These are phyloP conservation scores for Magnusiomyces sp. DNA, from an alignment of 1,139 yeast species.

Conservation along the genomic window DNA sequence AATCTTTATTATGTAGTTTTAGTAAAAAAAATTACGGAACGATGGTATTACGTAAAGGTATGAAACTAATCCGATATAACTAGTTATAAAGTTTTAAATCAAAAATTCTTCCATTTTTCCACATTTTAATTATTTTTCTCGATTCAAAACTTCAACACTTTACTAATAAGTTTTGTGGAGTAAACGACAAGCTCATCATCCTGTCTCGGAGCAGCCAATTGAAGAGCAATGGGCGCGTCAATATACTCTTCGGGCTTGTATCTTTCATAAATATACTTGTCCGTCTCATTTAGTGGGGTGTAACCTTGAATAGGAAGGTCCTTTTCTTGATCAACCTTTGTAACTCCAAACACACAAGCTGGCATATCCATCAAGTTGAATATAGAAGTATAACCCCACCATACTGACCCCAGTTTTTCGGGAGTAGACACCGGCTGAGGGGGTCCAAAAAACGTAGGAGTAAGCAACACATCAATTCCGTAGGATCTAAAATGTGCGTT, in stretches of 20 bases:
- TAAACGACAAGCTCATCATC: slow-evolving; percentile 29
- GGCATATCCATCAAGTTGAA: slow-evolving; percentile 46
- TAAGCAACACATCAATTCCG: slow-evolving; percentile 56
- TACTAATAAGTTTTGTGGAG: background rate
- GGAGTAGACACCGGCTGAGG: slow-evolving; percentile 61
- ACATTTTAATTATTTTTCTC: too few relatives aligned
- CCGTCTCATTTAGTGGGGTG: slow-evolving; percentile 27
- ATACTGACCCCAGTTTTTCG: slow-evolving; percentile 28
- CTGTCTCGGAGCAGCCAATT: slow-evolving; percentile 36
- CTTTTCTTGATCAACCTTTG: slow-evolving; percentile 36
- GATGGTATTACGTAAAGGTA: too few relatives aligned
- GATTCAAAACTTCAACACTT: too few relatives aligned
- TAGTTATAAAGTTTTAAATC: too few relatives aligned
- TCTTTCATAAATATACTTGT: slow-evolving; percentile 23
- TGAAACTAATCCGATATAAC: too few relatives aligned
- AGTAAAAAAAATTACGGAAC: too few relatives aligned
- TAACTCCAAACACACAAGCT: slow-evolving; percentile 45
- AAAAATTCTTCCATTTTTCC: too few relatives aligned
- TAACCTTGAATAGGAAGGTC: slow-evolving; percentile 28
- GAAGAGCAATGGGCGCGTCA: slow-evolving; percentile 39
- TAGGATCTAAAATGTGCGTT: slow-evolving; percentile 38
- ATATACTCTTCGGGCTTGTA: slow-evolving; percentile 34
- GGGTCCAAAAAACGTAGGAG: slow-evolving; percentile 63
- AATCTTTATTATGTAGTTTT: too few relatives aligned
- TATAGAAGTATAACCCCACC: slow-evolving; percentile 57